These are phyloP conservation scores for Corymbia maculata DNA, from an alignment of 345 rosid genomes.

Conservation along the genomic window DNA sequence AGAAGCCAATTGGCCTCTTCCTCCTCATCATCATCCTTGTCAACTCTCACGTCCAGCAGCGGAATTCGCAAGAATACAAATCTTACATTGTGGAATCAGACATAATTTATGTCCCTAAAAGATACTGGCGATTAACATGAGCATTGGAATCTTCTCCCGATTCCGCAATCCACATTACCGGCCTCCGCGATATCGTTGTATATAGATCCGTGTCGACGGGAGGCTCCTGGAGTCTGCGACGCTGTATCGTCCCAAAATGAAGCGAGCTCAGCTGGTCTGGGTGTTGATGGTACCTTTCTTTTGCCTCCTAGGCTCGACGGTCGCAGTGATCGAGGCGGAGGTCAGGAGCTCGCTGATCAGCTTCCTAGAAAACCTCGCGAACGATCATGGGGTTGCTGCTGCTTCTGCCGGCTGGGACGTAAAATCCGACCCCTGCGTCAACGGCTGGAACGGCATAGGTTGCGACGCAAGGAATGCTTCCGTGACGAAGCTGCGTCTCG, in stretches of 20 bases:
- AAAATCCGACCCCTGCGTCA: slow-evolving; percentile 37
- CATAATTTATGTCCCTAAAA: background rate
- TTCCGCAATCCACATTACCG: background rate
- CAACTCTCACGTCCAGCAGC: background rate
- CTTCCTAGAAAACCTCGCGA: background rate
- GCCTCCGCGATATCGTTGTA: background rate
- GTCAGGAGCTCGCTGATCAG: background rate
- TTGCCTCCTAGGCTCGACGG: background rate
- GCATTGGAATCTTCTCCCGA: slow-evolving; percentile 2
- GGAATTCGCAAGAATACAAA: background rate
- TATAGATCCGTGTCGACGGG: background rate
- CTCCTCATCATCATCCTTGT: background rate
- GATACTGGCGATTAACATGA: background rate
- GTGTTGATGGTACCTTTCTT: background rate
- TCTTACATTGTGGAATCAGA: background rate
- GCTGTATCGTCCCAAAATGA: background rate
- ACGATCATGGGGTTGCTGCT: background rate
- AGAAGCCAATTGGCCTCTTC: background rate
- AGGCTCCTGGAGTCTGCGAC: background rate
- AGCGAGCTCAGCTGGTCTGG: background rate
- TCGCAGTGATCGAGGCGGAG: background rate
- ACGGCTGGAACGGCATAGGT: slow-evolving; percentile 15
- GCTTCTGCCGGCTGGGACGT: slow-evolving; percentile 9
- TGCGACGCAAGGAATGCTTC: slow-evolving; percentile 12
- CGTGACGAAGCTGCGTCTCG: slow-evolving; percentile 14